Base-by-base conservation (phyloP, 768 basidiomycete genomes). In the Russula sp. region DNA sequence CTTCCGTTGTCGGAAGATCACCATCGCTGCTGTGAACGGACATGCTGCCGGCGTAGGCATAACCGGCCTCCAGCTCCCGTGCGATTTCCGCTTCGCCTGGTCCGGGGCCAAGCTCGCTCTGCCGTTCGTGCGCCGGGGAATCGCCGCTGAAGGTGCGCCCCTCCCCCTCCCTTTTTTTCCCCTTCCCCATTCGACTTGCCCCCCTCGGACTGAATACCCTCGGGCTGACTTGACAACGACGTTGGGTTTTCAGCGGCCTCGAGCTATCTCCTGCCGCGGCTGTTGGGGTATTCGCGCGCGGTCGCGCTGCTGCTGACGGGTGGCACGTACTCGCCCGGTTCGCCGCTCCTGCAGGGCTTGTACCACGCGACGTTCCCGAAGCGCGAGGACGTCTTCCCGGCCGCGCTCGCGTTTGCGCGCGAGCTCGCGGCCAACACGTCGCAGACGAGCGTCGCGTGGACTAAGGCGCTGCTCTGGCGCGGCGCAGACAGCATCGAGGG, bases 71-170 rank as follows among this genome's bases (percentile, higher is more conserved):
- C 80, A 82, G 58, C 76, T 83, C 2, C 80, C 81, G 1, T 81
- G 78, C 64, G 81, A 82, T 66, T 77, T 82, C 45, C 80, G 81
- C 18, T 79, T 83, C 64, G 77, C 74, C 1, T 82, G 81, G 81
- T 71, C 71, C n/a, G 78, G 78, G 22, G 81, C 82, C 0, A 80
- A 79, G 57, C 71, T 81, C 9, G 72, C 76, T 3, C 76, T 81
- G 55, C 81, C 81, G 1, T 83, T 83, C 66, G 75, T 82, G 9
- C 76, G 80, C 0, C 76, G 80, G 5, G 81, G 80, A 7, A 80
- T 82, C 40, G 73, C 75, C 6, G 72, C 80, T 3, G 82, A 84
- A 76, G 80, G 81, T 77, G 63, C 54, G 70, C 14, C 3, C 39
- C 7, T 2, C 13, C 8, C 27, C 65, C 39, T 22, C 20, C 6